These are phyloP conservation scores for Starmerella riodocensis DNA, from an alignment of 805 yeast species.

Conservation along the genomic window DNA sequence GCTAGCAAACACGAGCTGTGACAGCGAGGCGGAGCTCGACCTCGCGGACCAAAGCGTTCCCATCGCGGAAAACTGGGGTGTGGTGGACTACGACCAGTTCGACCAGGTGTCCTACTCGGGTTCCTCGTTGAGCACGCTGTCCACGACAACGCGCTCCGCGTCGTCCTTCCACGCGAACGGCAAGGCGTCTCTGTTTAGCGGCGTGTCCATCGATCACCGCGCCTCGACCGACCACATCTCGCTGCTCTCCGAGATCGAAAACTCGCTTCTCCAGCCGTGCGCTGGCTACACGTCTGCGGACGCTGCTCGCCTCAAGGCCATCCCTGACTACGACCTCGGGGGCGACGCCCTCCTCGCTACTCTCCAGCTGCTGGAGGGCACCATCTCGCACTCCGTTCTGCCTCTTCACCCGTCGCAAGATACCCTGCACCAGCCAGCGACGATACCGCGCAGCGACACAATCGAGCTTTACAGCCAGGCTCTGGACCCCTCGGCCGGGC, in stretches of 20 bases:
- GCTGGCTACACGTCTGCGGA: conserved; percentile 40
- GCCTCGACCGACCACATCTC: conserved; percentile 14
- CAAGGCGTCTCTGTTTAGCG: background rate
- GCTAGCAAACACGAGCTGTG: conserved; percentile 14
- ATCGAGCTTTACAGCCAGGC: conserved; percentile 11
- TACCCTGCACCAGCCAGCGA: background rate
- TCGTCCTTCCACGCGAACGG: conserved; percentile 5
- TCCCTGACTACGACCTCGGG: conserved; percentile 63
- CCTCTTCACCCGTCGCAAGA: background rate
- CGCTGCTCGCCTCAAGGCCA: conserved; percentile 64
- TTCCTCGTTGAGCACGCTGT: conserved; percentile 15
- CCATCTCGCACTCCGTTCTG: conserved; percentile 11
- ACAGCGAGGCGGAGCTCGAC: conserved; percentile 8
- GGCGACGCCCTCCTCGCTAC: conserved; percentile 67
- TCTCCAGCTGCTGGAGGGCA: conserved; percentile 67
- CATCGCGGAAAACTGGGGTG: conserved; percentile 5
- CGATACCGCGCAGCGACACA: conserved; percentile 10
- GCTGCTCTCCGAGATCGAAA: conserved; percentile 21
- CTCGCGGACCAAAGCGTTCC: background rate
- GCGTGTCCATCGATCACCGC: background rate
- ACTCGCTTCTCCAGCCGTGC: conserved; percentile 24
- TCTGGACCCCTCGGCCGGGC: background rate
- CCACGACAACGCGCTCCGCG: conserved; percentile 10
- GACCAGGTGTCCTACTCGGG: conserved; percentile 15
- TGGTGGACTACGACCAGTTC: conserved; percentile 8